Evolutionary conservation across 768 basidiomycete genomes (phyloP).

Genomic region (Nevesoporus exiguus): DNA sequence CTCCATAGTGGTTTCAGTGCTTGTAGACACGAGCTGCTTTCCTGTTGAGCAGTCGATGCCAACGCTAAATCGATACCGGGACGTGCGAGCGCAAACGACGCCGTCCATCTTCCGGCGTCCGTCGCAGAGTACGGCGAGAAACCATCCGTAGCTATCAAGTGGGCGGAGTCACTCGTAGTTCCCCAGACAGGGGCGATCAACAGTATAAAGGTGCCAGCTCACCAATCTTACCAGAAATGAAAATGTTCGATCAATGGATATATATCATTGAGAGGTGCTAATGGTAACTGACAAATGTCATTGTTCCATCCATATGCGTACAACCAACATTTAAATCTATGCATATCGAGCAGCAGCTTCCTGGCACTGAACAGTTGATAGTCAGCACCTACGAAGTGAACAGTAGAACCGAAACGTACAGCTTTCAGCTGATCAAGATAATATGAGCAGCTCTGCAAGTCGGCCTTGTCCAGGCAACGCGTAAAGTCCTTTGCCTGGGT

Average conservation of each 20-base stretch:
- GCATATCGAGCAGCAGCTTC: slow-evolving; percentile 64
- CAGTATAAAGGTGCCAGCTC: too few relatives aligned
- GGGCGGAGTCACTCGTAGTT: too few relatives aligned
- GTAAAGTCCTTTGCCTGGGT: slow-evolving; percentile 87
- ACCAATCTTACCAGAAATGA: neutral
- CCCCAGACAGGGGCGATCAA: too few relatives aligned
- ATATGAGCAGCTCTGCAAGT: slow-evolving; percentile 76
- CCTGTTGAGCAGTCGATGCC: too few relatives aligned
- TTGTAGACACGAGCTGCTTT: too few relatives aligned
- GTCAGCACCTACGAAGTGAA: slow-evolving; percentile 10
- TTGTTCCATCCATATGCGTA: slow-evolving; percentile 6
- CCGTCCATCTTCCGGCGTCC: too few relatives aligned
- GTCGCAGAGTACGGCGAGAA: too few relatives aligned
- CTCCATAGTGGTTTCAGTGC: too few relatives aligned
- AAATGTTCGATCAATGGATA: neutral
- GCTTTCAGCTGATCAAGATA: slow-evolving; percentile 88
- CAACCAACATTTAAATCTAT: slow-evolving; percentile 11
- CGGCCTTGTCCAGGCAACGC: slow-evolving; percentile 78
- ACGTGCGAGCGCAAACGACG: too few relatives aligned
- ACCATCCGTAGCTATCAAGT: too few relatives aligned
- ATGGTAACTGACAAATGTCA: slow-evolving; percentile 4
- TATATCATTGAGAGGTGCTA: slow-evolving; percentile 2
- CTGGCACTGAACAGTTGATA: slow-evolving; percentile 52
- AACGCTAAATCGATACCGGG: too few relatives aligned
- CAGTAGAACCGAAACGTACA: slow-evolving; percentile 40